Conservation (phyloP, 345 rosid genomes). For the Moringa oleifera region DNA sequence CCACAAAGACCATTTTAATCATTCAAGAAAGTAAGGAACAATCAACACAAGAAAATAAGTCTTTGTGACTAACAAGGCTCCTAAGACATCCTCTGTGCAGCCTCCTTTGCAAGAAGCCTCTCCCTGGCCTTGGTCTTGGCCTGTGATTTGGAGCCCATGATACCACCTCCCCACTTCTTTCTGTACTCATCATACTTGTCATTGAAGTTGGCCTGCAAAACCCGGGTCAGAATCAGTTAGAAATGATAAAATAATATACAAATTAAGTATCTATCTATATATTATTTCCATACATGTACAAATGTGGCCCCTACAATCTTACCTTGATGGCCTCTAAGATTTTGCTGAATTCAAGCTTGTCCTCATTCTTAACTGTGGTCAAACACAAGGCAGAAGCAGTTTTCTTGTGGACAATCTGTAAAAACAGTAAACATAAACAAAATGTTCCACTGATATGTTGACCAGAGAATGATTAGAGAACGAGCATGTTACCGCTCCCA, state of each 20-base stretch:
- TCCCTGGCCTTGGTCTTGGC: conserved; percentile 72
- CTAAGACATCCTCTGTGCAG: conserved; percentile 61
- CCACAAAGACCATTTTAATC: too few relatives aligned
- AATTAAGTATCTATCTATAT: too few relatives aligned
- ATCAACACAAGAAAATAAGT: too few relatives aligned
- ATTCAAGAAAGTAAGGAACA: too few relatives aligned
- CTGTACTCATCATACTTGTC: conserved; percentile 74
- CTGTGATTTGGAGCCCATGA: conserved; percentile 82
- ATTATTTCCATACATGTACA: not conserved
- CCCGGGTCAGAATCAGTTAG: conserved; percentile 2
- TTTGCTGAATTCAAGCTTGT: conserved; percentile 72
- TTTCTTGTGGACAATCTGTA: conserved; percentile 62
- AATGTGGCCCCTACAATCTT: not conserved
- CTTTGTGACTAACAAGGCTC: too few relatives aligned
- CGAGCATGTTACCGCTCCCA: conserved; percentile 45
- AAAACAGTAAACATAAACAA: not conserved
- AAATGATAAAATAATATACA: not conserved
- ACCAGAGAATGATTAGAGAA: too few relatives aligned
- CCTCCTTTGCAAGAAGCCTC: conserved; percentile 61
- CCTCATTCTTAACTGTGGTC: conserved; percentile 78
- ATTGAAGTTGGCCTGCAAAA: conserved; percentile 55
- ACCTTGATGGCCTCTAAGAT: conserved; percentile 81
- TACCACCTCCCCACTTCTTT: conserved; percentile 87
- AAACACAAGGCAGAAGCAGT: conserved; percentile 59
- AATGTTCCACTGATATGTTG: too few relatives aligned